Conservation (phyloP, 305 asterid genomes). For the Solanum hybrid region DNA sequence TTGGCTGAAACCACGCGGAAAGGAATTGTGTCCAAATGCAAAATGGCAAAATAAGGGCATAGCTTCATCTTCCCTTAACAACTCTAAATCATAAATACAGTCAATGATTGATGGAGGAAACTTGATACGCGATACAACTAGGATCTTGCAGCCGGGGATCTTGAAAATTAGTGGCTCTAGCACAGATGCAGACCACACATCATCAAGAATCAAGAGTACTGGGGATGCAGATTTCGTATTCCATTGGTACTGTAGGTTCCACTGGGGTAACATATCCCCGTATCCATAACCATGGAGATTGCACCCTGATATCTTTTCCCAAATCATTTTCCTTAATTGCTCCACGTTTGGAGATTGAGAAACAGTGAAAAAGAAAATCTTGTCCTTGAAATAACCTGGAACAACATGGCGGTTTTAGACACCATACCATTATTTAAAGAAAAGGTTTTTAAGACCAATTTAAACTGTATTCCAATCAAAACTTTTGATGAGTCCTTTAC, state of each 20-base stretch:
- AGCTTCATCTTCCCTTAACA: constrained; percentile 74
- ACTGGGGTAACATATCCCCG: constrained; percentile 26
- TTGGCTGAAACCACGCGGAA: constrained; percentile 40
- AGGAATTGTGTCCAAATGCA: constrained; percentile 61
- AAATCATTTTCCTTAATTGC: constrained; percentile 46
- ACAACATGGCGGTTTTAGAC: neutral
- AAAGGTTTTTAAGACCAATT: neutral
- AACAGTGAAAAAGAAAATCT: constrained; percentile 59
- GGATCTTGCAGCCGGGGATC: constrained; percentile 65
- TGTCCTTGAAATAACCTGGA: constrained; percentile 59
- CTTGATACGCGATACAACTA: constrained; percentile 69
- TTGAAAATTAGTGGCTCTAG: constrained; percentile 48
- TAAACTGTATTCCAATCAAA: neutral
- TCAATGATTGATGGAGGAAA: constrained; percentile 55
- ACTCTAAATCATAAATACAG: constrained; percentile 53
- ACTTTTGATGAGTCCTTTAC: neutral
- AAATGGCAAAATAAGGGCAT: constrained; percentile 61
- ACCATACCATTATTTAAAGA: neutral
- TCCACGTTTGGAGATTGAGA: constrained; percentile 89
- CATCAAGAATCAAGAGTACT: constrained; percentile 62
- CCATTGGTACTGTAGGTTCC: constrained; percentile 20
- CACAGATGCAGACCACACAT: constrained; percentile 76
- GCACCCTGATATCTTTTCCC: constrained; percentile 51
- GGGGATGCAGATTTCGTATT: constrained; percentile 19
- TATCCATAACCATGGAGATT: neutral